phyloP scores from a whole-genome alignment of 257 asterid genomes.

The Nicotiana attenuata region DNA sequence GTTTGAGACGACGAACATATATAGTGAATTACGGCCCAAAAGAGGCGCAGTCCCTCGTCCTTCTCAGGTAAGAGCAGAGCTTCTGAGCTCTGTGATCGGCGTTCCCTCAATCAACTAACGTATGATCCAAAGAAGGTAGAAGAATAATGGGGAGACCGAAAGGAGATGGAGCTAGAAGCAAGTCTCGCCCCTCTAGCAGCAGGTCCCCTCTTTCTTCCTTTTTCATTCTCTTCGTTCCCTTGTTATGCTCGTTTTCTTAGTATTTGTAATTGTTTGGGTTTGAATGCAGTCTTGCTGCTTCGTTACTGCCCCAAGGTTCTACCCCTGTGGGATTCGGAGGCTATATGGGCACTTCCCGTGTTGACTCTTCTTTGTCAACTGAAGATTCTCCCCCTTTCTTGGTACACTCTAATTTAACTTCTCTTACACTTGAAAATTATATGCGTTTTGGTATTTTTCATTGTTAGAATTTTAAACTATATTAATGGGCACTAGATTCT shows the following conservation, averaged over 20 bases:
- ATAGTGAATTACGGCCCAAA: no score
- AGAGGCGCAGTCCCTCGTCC: background rate
- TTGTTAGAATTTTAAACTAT: background rate
- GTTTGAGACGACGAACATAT: no score
- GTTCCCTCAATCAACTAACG: background rate
- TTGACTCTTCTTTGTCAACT: slow-evolving; percentile 52
- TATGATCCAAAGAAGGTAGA: background rate
- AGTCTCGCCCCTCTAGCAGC: slow-evolving; percentile 99
- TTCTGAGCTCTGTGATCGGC: background rate
- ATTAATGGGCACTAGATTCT: background rate
- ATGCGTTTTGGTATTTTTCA: background rate
- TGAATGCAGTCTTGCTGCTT: slow-evolving; percentile 73
- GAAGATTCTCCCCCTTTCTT: slow-evolving; percentile 49
- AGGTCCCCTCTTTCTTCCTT: slow-evolving; percentile 38
- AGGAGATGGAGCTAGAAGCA: slow-evolving; percentile 92
- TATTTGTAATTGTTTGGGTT: background rate
- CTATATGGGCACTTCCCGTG: slow-evolving; percentile 84
- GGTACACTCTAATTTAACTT: slow-evolving; percentile 32
- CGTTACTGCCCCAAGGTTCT: slow-evolving; percentile 77
- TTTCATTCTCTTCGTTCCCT: background rate
- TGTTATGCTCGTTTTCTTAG: background rate
- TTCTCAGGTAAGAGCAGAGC: background rate
- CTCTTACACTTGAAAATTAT: background rate
- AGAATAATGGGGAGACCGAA: slow-evolving; percentile 78
- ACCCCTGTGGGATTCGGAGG: slow-evolving; percentile 87